Base-by-base conservation (phyloP, 2,329 filamentous ascomycete species). In the Grosmannia serpens region DNA sequence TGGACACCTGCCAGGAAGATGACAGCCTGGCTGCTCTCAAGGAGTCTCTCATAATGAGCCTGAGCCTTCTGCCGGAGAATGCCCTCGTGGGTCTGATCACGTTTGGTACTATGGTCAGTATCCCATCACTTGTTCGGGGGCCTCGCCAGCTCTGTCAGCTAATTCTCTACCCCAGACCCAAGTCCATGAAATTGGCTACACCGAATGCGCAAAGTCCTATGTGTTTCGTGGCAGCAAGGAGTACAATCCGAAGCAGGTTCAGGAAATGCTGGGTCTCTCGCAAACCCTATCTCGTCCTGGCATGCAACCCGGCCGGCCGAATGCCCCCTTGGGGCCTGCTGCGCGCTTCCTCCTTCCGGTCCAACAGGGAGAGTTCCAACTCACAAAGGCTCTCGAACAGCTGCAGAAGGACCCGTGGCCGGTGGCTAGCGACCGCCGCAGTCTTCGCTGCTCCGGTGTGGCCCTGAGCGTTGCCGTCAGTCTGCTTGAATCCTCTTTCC, bases 221-320 rank as follows among this genome's bases (percentile, higher is more conserved):
- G 94, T 99, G 49, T 99, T 99, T 80, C 85, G 92, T 59, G 94
- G 94, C 46, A 96, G 86, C 78, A 99, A 97, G 77, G 94, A 99
- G 68, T 99, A 99, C 72, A 82, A 86, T n/a, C 89, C 91, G 57
- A 97, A 97, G 76, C 91, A 97, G 71, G 91, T 99, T n/a, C 92
- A 97, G 73, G 94, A 99, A 69, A 99, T 99, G 94, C 85, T 99
- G 55, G 94, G 91, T 31, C 79, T 96, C 58, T 79, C 86, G 53
- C 82, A 87, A 24, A 78, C 88, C 27, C 84, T 84, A 41, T 72
- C 90, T 63, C 85, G 94, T 64, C 90, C 91, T 27, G 84, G 84
- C 58, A 83, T 88, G 73, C 83, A 84, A 62, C 86, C 88, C 53
- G 89, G 89, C 62, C 84, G 89, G 47, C 81, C 84, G 64, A 57